Conservation (phyloP, 2,329 filamentous ascomycete species). For the Pyrenophora teres region DNA sequence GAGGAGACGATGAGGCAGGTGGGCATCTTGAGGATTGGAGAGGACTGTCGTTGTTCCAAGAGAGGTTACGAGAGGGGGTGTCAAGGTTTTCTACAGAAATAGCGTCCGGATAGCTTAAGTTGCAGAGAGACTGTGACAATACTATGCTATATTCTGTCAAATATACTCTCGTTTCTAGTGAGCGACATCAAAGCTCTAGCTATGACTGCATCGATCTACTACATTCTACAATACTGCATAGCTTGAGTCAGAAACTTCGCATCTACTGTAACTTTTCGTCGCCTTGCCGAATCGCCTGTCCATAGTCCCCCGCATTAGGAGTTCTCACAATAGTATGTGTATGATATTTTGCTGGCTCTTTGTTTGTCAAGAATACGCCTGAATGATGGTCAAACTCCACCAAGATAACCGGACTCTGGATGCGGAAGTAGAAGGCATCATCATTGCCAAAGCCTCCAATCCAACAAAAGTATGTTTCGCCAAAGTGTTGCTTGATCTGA, state of each 20-base stretch:
- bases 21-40: no score
- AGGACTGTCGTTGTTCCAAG: no score
- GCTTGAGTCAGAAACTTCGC: neutral
- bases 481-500: slow-evolving; percentile 60
- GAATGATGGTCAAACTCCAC: slow-evolving; percentile 82
- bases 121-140: no score
- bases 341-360: slow-evolving; percentile 76
- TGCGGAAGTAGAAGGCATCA: slow-evolving; percentile 76
- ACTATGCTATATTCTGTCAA: no score
- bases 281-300: slow-evolving; percentile 55
- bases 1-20: no score
- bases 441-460: slow-evolving; percentile 70
- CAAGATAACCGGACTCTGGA: slow-evolving; percentile 76
- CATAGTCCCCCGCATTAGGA: slow-evolving; percentile 79
- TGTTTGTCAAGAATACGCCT: slow-evolving; percentile 75
- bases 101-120: no score
- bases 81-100: no score
- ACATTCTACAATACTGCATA: no score
- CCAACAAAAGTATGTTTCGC: slow-evolving; percentile 81
- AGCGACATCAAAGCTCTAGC: no score
- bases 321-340: slow-evolving; percentile 74
- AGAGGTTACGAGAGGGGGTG: no score
- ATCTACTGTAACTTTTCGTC: slow-evolving; percentile 22
- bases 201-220: no score
- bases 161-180: no score